Conservation (phyloP, 2,329 filamentous ascomycete species). For the Alternaria sp. region DNA sequence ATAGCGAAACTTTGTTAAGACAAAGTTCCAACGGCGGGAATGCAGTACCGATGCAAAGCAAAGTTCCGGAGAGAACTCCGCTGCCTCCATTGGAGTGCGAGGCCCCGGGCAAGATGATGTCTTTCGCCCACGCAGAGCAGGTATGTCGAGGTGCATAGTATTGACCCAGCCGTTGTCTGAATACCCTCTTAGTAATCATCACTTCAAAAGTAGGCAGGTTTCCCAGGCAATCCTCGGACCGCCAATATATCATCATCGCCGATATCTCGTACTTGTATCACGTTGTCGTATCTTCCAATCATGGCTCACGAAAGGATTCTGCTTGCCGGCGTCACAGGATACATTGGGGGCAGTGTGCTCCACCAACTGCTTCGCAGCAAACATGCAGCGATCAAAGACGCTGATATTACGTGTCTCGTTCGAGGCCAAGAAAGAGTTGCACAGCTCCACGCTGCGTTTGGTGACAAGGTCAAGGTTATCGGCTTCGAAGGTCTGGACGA, state of each 20-base stretch:
- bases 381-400: background rate
- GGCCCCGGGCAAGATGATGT: background rate
- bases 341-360: slow-evolving; percentile 1
- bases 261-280: background rate
- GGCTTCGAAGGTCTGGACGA: background rate
- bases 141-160: background rate
- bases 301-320: background rate
- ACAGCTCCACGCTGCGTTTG: background rate
- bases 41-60: background rate
- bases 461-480: background rate
- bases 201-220: background rate
- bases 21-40: background rate
- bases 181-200: background rate
- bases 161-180: background rate
- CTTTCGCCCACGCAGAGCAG: background rate
- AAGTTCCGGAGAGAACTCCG: background rate
- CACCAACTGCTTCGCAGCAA: background rate
- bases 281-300: background rate
- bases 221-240: background rate
- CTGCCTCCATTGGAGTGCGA: background rate
- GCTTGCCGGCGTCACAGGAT: background rate
- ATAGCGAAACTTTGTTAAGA: background rate
- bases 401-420: background rate
- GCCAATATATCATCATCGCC: background rate
- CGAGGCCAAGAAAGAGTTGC: background rate